Evolutionary conservation across 495 filamentous ascomycete genomes (phyloP), one percentile per base, ranked within the genome.

Genomic region (Podospora pseudoanserina): DNA sequence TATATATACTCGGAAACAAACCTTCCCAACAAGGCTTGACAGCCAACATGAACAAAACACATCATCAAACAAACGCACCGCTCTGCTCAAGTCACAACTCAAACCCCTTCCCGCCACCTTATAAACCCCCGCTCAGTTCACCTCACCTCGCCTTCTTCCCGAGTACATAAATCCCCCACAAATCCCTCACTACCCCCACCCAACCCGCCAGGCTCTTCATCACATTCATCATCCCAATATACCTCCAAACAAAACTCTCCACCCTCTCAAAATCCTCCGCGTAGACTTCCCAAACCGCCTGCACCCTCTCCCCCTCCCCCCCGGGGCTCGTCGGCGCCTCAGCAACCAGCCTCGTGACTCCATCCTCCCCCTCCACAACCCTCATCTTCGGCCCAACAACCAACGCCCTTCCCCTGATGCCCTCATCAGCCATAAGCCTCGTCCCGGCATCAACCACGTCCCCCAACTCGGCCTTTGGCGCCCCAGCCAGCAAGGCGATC

Each of bases 221-320:
- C 32, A 75, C 69, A 72, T 88, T 87, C 60, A 88, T 55, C 18
- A 86, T 58, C 20, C 70, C 71, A 1, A 87, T 66, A 62, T 86
- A 77, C 58, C 82, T 76, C 55, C 78, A 76, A 7, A 76, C 75
- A 69, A 86, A 88, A 3, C 77, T 67, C 54, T 89, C 87, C 18
- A 79, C 78, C 60, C 84, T 73, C 65, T 85, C 83, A 67, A 83
- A 87, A 69, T 89, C 87, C 66, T 88, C 77, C 18, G 80, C 84
- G 77, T 84, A 88, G 11, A 80, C 68, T 72, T 90, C 87, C 83
- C 85, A 88, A 0, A 88, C 63, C 0, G 64, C 72, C 39, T 63
- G 65, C 32, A 32, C 55, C 30, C 63, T 44, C 57, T 20, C 58
- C 20, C 62, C 71, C 27, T 15, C 53, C 34, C 64, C 28, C 66